phyloP scores from a whole-genome alignment of 2,329 filamentous ascomycete species.

The Purpureocillium lavendulum region DNA sequence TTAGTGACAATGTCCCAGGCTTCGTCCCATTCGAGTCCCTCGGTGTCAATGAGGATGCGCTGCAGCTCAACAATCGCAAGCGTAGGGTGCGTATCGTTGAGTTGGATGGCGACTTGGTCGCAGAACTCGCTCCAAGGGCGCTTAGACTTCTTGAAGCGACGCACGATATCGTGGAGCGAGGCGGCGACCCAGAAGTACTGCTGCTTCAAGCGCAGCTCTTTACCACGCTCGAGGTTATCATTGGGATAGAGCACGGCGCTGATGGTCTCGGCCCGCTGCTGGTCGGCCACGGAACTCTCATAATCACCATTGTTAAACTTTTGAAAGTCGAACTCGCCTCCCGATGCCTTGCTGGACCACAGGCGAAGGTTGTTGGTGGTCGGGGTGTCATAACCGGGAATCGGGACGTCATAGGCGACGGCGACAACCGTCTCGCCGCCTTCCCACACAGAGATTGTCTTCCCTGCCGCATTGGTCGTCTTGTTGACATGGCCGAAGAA shows the following conservation, averaged over 20 bases:
- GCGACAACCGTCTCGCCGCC: slow-evolving; percentile 88
- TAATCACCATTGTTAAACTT: slow-evolving; percentile 99
- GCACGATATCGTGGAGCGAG: slow-evolving; percentile 90
- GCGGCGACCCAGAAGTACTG: slow-evolving; percentile 99
- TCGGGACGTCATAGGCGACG: slow-evolving; percentile 85
- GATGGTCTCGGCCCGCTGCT: slow-evolving; percentile 98
- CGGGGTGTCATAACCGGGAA: slow-evolving; percentile 81
- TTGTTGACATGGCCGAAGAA: slow-evolving; percentile 86
- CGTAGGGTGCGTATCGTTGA: slow-evolving; percentile 96
- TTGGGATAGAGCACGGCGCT: slow-evolving; percentile 96
- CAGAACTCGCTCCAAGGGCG: slow-evolving; percentile 86
- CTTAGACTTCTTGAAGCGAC: slow-evolving; percentile 96
- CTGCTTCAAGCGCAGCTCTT: slow-evolving; percentile 95
- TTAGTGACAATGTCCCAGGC: slow-evolving; percentile 76
- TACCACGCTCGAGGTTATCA: slow-evolving; percentile 91
- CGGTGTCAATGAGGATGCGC: slow-evolving; percentile 81
- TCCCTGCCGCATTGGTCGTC: slow-evolving; percentile 66
- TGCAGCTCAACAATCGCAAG: slow-evolving; percentile 93
- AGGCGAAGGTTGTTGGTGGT: slow-evolving; percentile 95
- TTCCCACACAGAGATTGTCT: slow-evolving; percentile 71
- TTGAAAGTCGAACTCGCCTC: slow-evolving; percentile 97
- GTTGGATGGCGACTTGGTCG: slow-evolving; percentile 91
- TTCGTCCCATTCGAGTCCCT: slow-evolving; percentile 87
- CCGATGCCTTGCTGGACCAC: slow-evolving; percentile 96
- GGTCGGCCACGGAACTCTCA: slow-evolving; percentile 94